phyloP scores from a whole-genome alignment of 176 grass and related monocot species.

The Chrysopogon serrulatus region DNA sequence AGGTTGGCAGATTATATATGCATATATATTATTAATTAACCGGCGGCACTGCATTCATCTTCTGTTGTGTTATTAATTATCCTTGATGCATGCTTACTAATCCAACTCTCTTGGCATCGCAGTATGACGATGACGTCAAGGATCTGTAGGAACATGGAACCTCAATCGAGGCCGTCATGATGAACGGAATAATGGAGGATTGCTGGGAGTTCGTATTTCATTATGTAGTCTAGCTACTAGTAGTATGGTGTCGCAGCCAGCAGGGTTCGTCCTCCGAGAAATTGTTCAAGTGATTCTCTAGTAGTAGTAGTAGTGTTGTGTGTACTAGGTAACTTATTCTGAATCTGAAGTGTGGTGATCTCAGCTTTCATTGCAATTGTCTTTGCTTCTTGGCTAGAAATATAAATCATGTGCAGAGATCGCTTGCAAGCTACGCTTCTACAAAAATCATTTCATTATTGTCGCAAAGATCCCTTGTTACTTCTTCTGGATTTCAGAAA shows the following conservation, averaged over 20 bases:
- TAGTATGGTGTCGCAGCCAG: neutral
- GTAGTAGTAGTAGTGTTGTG: neutral
- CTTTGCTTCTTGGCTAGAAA: neutral
- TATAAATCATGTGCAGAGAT: neutral
- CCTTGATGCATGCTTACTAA: neutral
- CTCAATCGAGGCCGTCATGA: neutral
- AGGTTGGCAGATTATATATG: neutral
- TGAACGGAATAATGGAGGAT: neutral
- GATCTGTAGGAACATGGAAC: neutral
- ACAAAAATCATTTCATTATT: neutral
- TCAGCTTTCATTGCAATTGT: neutral
- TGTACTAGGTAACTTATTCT: neutral
- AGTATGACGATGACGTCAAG: neutral
- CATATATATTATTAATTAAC: too few species aligned
- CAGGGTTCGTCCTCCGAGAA: neutral
- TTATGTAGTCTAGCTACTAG: neutral
- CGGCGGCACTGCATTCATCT: neutral
- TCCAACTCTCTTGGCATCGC: neutral
- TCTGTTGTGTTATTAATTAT: neutral
- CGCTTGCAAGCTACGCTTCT: neutral
- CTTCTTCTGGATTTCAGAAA: neutral
- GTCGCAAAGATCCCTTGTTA: neutral
- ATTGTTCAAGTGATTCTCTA: neutral
- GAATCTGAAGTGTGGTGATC: neutral
- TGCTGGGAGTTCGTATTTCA: neutral